Evolutionary conservation across 371 early-diverging fungal species (phyloP).

Genomic region (Mucor circinelloides): DNA sequence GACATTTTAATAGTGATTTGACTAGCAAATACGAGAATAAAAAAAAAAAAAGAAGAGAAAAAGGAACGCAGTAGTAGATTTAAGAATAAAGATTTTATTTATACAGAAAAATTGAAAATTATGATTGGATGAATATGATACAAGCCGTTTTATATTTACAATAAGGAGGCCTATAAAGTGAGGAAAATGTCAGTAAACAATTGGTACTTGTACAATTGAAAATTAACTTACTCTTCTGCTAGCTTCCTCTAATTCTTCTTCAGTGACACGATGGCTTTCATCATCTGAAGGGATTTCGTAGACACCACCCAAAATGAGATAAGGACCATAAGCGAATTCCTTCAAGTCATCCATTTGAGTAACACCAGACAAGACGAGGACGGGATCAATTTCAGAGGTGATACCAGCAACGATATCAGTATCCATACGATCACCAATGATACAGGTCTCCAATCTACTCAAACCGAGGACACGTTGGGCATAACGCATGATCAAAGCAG

Average conservation of each 20-base stretch:
- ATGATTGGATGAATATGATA: too few relatives aligned
- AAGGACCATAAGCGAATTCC: conserved; percentile 63
- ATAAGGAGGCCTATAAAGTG: conserved; percentile 6
- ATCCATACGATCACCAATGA: conserved; percentile 74
- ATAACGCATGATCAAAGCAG: conserved; percentile 66
- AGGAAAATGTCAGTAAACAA: neutral
- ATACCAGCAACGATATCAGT: conserved; percentile 65
- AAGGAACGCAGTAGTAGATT: too few relatives aligned
- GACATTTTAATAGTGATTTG: too few relatives aligned
- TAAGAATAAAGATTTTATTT: too few relatives aligned
- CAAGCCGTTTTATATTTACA: conserved; percentile 2
- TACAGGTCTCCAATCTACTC: conserved; percentile 60
- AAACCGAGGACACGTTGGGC: conserved; percentile 60
- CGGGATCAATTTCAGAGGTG: conserved; percentile 62
- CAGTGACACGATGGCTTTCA: conserved; percentile 30
- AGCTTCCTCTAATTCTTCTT: conserved; percentile 45
- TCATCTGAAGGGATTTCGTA: conserved; percentile 56
- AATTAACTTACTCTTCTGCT: conserved; percentile 33
- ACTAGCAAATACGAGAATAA: too few relatives aligned
- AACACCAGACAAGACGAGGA: conserved; percentile 65
- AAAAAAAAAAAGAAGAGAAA: too few relatives aligned
- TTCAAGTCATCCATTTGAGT: conserved; percentile 52
- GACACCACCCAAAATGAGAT: conserved; percentile 59
- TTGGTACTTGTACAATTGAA: too few relatives aligned
- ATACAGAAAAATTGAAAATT: too few relatives aligned